Evolutionary conservation across 2,329 filamentous ascomycete species (phyloP).

Genomic region (Zasmidium citrigriseum): DNA sequence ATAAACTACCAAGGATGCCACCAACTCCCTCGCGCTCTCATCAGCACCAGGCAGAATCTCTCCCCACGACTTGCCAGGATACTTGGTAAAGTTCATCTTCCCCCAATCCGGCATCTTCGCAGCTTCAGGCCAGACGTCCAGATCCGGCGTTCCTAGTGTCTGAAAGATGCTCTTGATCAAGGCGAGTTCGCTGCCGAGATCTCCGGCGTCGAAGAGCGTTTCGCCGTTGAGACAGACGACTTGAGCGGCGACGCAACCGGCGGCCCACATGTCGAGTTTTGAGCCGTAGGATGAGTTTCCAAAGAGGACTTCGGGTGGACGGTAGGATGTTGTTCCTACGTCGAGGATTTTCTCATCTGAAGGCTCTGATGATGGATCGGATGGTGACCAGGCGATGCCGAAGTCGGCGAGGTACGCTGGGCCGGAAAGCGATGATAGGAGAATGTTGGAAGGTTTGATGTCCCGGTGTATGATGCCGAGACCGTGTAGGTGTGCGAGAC

Average conservation of each 20-base stretch:
- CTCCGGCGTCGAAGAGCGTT: conserved; percentile 81
- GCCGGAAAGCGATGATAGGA: conserved; percentile 47
- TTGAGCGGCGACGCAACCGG: conserved; percentile 82
- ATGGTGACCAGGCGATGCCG: conserved; percentile 81
- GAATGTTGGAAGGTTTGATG: conserved; percentile 86
- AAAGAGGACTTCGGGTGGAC: conserved; percentile 87
- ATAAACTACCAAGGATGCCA: conserved; percentile 69
- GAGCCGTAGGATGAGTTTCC: conserved; percentile 72
- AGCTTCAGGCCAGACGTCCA: conserved; percentile 80
- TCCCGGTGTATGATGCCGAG: conserved; percentile 87
- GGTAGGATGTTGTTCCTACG: conserved; percentile 88
- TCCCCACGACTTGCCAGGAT: conserved; percentile 68
- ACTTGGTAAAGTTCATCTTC: conserved; percentile 76
- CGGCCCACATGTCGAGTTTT: conserved; percentile 84
- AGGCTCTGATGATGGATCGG: conserved; percentile 61
- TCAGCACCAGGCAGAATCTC: conserved; percentile 66
- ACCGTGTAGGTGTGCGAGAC: conserved; percentile 69
- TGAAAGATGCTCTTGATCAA: conserved; percentile 91
- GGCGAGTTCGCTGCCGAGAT: conserved; percentile 87
- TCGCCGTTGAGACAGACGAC: conserved; percentile 57
- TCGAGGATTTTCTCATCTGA: conserved; percentile 76
- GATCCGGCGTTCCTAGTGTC: conserved; percentile 81
- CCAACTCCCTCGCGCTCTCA: conserved; percentile 62
- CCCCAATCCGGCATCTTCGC: conserved; percentile 78
- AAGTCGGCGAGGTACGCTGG: conserved; percentile 88